Evolutionary conservation across 139 green algal species (phyloP).

Genomic region (Coelastrella sp.): DNA sequence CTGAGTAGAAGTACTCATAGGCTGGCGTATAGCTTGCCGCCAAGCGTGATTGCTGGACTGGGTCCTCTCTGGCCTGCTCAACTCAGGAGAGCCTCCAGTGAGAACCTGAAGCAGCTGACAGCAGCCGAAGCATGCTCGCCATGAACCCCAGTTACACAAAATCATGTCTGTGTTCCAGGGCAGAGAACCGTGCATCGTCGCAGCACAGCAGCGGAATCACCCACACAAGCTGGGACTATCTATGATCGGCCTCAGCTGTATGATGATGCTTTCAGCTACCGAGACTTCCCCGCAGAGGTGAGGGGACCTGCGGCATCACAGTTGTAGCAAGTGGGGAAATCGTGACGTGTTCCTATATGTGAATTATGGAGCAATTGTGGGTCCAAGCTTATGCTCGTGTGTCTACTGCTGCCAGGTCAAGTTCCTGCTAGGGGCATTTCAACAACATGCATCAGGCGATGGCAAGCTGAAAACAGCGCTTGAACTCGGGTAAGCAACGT

Average conservation of each 20-base stretch:
- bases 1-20: background rate
- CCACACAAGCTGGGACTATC: conserved; percentile 28
- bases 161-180: background rate
- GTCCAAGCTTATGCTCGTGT: too few relatives aligned
- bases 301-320: background rate
- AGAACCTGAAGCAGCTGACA: too few relatives aligned
- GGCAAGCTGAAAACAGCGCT: conserved; percentile 46
- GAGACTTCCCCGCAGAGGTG: conserved; percentile 67
- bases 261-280: conserved; percentile 69
- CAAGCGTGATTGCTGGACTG: background rate
- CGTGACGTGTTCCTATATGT: background rate
- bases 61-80: background rate
- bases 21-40: background rate
- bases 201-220: background rate
- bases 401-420: conserved; percentile 34
- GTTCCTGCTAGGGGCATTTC: conserved; percentile 59
- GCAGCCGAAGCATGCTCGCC: too few relatives aligned
- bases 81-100: background rate
- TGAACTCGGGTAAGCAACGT: conserved; percentile 54
- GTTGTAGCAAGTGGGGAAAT: too few relatives aligned
- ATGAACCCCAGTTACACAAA: too few relatives aligned
- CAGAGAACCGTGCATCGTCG: background rate
- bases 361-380: background rate
- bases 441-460: conserved; percentile 41
- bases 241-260: conserved; percentile 70